Evolutionary conservation across 1,139 yeast genomes (phyloP), one percentile per base, ranked within the genome.

Genomic region (Magnusiomyces sp.): DNA sequence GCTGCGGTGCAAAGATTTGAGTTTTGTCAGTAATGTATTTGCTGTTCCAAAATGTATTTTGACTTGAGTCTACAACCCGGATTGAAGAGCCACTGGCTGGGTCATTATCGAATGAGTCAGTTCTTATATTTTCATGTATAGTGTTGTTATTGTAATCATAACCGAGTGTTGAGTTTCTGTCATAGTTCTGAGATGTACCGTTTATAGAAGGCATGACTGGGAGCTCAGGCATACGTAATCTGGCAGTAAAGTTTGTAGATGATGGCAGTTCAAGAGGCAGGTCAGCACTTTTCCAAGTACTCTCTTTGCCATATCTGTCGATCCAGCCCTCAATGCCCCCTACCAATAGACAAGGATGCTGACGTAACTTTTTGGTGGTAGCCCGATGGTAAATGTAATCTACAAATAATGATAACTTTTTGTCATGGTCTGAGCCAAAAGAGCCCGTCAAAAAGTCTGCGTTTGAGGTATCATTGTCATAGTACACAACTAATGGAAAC

Each of bases 401-500:
- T 2, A 57, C 52, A 40, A 62, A 51, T 31, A 56, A 51, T 27
- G 53, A 54, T 49, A 62, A 37, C 3, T 55, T 53, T 42, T 53
- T 42, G 29, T 51, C 53, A 44, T 51, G 58, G 17, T 54, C 49
- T 44, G 55, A 60, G 11, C 47, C 45, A n/a, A 43, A 41, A 2
- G 55, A 55, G 31, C 57, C 58, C 5, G 55, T 54, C n/a, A 55
- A 59, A 57, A 29, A 55, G 2, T 53, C 55, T 29, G 51, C 51
- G 17, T 57, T 40, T 13, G 53, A 47, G 9, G 65, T 55, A 42
- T 55, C 54, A 27, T 59, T 56, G 54, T 86, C 83, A 62, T 84
- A 87, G 11, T 81, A 62, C 2, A 87, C 81, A 2, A 89, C 70
- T 43, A 77, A 68, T 48, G 81, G 85, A 61, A 74, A 87, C 40